phyloP scores from a whole-genome alignment of 169 alveolate species.

The Plasmodium falciparum region DNA sequence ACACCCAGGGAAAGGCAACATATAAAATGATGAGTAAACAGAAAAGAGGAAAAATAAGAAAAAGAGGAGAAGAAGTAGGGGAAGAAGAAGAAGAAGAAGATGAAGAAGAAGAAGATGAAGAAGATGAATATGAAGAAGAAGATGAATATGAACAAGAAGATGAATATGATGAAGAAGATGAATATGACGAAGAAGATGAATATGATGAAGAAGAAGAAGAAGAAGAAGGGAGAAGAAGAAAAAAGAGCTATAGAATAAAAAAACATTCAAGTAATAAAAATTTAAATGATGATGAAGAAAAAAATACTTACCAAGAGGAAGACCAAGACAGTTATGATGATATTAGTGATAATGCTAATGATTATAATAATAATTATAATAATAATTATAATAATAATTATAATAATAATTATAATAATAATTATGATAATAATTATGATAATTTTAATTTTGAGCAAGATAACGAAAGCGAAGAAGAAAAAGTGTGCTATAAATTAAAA shows the following conservation, averaged over 20 bases:
- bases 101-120: neutral
- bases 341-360: neutral
- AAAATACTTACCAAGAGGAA: neutral
- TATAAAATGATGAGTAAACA: neutral
- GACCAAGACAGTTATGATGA: neutral
- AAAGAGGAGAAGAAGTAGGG: neutral
- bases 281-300: neutral
- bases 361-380: neutral
- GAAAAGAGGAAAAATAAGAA: neutral
- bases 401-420: neutral
- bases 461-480: neutral
- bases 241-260: neutral
- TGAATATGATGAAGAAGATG: neutral
- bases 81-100: neutral
- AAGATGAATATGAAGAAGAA: neutral
- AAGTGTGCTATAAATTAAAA: conserved; percentile 26
- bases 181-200: neutral
- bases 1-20: neutral
- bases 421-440: no score
- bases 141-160: neutral
- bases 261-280: neutral
- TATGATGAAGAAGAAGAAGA: neutral
- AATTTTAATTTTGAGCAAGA: neutral
- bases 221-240: neutral
- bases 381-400: neutral